These are phyloP conservation scores for Gossypium arboreum DNA, from an alignment of 345 rosid genomes.

Conservation along the genomic window DNA sequence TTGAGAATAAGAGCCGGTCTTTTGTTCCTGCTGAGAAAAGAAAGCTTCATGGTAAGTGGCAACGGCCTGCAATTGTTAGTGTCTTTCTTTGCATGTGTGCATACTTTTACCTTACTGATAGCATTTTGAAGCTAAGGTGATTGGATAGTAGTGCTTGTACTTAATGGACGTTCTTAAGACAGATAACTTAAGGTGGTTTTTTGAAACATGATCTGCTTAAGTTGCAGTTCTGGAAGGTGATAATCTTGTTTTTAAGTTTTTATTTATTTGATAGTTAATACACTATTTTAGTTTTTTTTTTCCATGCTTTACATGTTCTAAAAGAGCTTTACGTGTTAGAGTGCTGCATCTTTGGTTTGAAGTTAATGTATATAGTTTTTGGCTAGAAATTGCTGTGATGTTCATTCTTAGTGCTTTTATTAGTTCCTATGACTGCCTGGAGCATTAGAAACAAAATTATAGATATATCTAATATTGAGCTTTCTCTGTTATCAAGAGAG, in stretches of 20 bases:
- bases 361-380: background rate
- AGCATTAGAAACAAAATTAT: background rate
- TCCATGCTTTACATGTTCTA: background rate
- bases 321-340: background rate
- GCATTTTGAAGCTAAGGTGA: background rate
- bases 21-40: slow-evolving; percentile 63
- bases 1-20: slow-evolving; percentile 34
- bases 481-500: slow-evolving; percentile 4
- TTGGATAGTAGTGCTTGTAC: background rate
- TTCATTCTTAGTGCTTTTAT: background rate
- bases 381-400: background rate
- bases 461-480: background rate
- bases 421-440: background rate
- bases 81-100: background rate
- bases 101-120: background rate
- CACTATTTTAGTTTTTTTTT: no score
- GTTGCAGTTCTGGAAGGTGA: background rate
- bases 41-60: slow-evolving; percentile 63
- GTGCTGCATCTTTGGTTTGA: slow-evolving; percentile 16
- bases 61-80: background rate
- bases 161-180: background rate
- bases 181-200: background rate
- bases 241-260: background rate
- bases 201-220: background rate
- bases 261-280: background rate